Evolutionary conservation across 1,284 basidiomycete genomes (phyloP).

Genomic region (Blastosporella zonata): DNA sequence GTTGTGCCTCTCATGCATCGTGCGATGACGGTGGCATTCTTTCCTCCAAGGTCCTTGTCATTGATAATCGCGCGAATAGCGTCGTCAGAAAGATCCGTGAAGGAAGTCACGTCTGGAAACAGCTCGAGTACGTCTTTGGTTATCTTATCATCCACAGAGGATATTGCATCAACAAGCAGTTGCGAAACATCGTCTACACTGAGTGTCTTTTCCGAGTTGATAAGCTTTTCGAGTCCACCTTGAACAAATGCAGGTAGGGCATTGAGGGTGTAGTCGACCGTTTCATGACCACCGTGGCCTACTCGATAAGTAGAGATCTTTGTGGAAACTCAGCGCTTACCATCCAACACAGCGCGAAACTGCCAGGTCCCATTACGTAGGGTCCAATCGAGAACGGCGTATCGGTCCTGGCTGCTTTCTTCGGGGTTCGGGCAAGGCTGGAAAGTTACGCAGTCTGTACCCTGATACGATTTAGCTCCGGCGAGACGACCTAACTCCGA

Average conservation of each 20-base stretch:
- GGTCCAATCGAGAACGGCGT: constrained; percentile 50
- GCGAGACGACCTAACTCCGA: constrained; percentile 40
- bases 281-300: constrained; percentile 64
- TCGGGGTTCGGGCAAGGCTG: constrained; percentile 57
- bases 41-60: constrained; percentile 36
- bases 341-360: constrained; percentile 62
- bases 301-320: background rate
- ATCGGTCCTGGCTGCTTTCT: constrained; percentile 49
- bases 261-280: constrained; percentile 47
- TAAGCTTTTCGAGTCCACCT: constrained; percentile 37
- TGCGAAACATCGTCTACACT: constrained; percentile 24
- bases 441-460: constrained; percentile 50
- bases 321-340: constrained; percentile 29
- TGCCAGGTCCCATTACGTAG: constrained; percentile 53
- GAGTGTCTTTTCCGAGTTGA: constrained; percentile 20
- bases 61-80: constrained; percentile 38
- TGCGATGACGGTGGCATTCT: constrained; percentile 30
- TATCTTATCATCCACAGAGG: constrained; percentile 35
- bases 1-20: constrained; percentile 64
- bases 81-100: constrained; percentile 43
- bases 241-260: constrained; percentile 45
- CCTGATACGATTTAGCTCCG: constrained; percentile 25
- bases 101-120: constrained; percentile 34
- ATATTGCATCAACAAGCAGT: constrained; percentile 31
- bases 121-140: constrained; percentile 28